Percentiles rank a stretch among this genome's conserved stretches.
Conservation (phyloP, 345 rosid species). For the Acer saccharum region DNA sequence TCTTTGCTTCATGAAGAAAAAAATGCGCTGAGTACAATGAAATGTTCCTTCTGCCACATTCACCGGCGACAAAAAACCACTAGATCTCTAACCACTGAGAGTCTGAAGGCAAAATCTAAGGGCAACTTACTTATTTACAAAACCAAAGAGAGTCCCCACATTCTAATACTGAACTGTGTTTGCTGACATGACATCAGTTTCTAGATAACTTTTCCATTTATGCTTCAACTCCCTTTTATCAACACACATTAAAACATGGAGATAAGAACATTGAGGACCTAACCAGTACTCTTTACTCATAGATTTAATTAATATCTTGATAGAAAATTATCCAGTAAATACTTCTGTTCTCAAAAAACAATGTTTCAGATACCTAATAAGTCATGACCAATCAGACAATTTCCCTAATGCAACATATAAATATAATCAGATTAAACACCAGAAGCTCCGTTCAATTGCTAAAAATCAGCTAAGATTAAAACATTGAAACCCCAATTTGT, state of each 20-base stretch:
- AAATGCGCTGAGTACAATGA: background rate
- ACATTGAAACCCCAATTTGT: background rate
- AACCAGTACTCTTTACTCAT: background rate
- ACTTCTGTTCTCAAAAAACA: background rate
- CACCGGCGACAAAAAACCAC: background rate
- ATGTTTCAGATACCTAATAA: background rate
- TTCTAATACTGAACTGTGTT: background rate
- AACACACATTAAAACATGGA: background rate
- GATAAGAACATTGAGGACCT: background rate
- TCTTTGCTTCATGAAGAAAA: background rate
- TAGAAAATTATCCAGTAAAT: background rate
- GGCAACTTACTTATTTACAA: background rate
- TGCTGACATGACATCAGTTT: background rate
- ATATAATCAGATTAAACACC: background rate
- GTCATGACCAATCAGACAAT: background rate
- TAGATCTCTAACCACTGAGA: background rate
- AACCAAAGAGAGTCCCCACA: background rate
- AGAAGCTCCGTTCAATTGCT: conserved; percentile 6
- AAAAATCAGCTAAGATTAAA: conserved; percentile 7
- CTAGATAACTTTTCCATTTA: background rate
- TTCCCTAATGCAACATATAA: too few relatives aligned
- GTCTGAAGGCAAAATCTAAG: background rate
- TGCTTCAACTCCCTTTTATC: background rate
- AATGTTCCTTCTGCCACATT: background rate
- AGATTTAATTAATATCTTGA: background rate